Conservation (phyloP, 1,284 basidiomycete genomes). For the Exsudoporus floridanus region DNA sequence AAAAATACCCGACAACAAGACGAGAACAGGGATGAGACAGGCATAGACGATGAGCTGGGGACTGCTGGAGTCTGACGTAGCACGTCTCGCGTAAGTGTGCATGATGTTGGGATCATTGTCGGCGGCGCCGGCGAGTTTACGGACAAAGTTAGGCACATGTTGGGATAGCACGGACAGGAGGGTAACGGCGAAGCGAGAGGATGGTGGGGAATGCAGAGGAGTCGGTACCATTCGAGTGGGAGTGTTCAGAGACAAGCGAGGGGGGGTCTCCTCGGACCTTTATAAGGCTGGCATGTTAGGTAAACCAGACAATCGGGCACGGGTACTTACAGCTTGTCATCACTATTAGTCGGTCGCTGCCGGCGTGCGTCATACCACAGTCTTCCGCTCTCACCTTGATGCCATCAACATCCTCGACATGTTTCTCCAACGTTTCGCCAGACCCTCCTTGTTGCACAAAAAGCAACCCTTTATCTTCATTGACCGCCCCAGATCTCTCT, state of each 20-base stretch:
- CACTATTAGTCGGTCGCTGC: too few species aligned
- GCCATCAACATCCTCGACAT: neutral
- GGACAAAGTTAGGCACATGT: constrained; percentile 31
- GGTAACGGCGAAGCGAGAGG: constrained; percentile 23
- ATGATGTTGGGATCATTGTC: constrained; percentile 9
- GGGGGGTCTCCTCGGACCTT: neutral
- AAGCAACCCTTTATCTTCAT: neutral
- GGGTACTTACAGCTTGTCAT: too few species aligned
- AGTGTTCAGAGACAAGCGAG: neutral
- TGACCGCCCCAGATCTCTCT: neutral
- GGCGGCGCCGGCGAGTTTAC: constrained; percentile 14
- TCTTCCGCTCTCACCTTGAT: too few species aligned
- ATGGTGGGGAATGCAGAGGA: constrained; percentile 29
- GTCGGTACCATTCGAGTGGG: constrained; percentile 35
- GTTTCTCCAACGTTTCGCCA: neutral
- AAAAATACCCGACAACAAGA: constrained; percentile 56
- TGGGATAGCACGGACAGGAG: constrained; percentile 27
- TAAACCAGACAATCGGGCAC: too few species aligned
- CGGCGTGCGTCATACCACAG: too few species aligned
- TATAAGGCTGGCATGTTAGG: constrained; percentile 12
- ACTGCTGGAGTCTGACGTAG: constrained; percentile 7
- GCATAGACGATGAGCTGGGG: constrained; percentile 33
- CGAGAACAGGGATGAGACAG: constrained; percentile 51
- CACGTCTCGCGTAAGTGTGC: constrained; percentile 29
- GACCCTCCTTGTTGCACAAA: neutral